Conservation (phyloP, 805 yeast species). For the Saturnispora galanensis region DNA sequence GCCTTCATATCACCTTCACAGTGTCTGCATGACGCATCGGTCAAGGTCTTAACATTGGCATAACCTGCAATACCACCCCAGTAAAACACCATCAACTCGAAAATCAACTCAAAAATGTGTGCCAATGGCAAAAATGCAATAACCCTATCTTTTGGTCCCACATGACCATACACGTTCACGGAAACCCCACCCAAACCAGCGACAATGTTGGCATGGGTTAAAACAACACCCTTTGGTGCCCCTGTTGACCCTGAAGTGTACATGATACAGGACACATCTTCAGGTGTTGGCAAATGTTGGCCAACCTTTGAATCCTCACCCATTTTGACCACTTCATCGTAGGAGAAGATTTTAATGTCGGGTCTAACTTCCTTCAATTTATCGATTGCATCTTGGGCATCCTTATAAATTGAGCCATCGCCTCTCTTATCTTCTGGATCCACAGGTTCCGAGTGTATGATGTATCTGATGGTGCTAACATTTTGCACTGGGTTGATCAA, state of each 20-base stretch:
- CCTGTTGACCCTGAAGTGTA: slow-evolving; percentile 86
- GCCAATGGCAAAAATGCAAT: slow-evolving; percentile 92
- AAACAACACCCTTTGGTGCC: slow-evolving; percentile 74
- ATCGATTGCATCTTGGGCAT: slow-evolving; percentile 48
- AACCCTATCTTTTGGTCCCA: slow-evolving; percentile 55
- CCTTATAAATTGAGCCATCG: slow-evolving; percentile 47
- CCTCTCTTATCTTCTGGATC: slow-evolving; percentile 54
- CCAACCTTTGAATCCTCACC: slow-evolving; percentile 45
- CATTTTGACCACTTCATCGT: slow-evolving; percentile 51
- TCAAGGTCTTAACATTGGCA: slow-evolving; percentile 84
- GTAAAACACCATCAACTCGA: slow-evolving; percentile 67
- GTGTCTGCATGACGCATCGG: slow-evolving; percentile 72
- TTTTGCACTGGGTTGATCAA: slow-evolving; percentile 64
- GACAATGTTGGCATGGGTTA: slow-evolving; percentile 56
- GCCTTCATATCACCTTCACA: slow-evolving; percentile 82
- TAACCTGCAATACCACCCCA: slow-evolving; percentile 92
- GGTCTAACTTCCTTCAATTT: slow-evolving; percentile 62
- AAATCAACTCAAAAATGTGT: slow-evolving; percentile 86
- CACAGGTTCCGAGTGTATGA: slow-evolving; percentile 61
- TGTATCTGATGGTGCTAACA: slow-evolving; percentile 50
- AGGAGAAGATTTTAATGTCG: slow-evolving; percentile 57
- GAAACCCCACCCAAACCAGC: slow-evolving; percentile 84
- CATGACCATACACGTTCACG: slow-evolving; percentile 45
- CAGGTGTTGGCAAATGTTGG: slow-evolving; percentile 40
- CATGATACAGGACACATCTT: slow-evolving; percentile 67